Evolutionary conservation across 2,329 filamentous ascomycete genomes (phyloP).

Genomic region (Penicillium hesseltinei): DNA sequence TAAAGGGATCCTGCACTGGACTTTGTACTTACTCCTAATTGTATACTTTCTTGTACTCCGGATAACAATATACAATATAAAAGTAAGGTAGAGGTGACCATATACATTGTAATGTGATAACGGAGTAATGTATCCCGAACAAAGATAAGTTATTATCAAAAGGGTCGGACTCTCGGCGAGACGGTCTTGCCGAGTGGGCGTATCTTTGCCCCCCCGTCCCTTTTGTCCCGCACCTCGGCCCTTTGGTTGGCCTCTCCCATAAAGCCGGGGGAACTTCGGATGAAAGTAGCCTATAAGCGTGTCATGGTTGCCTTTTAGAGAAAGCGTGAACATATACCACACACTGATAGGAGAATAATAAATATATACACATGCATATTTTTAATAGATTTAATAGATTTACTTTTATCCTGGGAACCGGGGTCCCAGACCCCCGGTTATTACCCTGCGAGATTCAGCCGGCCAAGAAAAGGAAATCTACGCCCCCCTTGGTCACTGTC

Average conservation of each 20-base stretch:
- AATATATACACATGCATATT: neutral
- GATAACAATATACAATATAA: neutral
- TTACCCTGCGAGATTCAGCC: constrained; percentile 4
- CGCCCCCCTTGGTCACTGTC: neutral
- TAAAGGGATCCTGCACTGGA: constrained; percentile 15
- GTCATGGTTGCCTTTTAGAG: neutral
- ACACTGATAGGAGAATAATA: neutral
- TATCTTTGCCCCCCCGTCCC: constrained; percentile 18
- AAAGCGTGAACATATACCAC: neutral
- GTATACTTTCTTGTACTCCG: neutral
- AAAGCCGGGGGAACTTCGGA: constrained; percentile 1
- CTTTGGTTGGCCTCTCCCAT: neutral
- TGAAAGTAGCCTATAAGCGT: neutral
- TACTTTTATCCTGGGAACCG: neutral
- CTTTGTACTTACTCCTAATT: too few species aligned
- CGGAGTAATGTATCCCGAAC: neutral
- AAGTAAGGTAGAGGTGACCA: too few species aligned
- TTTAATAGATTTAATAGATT: neutral
- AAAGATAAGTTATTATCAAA: constrained; percentile 9
- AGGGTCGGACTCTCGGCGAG: neutral
- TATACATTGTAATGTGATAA: neutral
- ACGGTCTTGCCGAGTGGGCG: constrained; percentile 15
- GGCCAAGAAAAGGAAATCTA: neutral
- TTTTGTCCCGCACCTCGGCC: constrained; percentile 1
- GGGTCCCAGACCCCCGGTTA: constrained; percentile 1